Base-by-base conservation (phyloP, 2,329 filamentous ascomycete species). In the Huntiella decipiens region DNA sequence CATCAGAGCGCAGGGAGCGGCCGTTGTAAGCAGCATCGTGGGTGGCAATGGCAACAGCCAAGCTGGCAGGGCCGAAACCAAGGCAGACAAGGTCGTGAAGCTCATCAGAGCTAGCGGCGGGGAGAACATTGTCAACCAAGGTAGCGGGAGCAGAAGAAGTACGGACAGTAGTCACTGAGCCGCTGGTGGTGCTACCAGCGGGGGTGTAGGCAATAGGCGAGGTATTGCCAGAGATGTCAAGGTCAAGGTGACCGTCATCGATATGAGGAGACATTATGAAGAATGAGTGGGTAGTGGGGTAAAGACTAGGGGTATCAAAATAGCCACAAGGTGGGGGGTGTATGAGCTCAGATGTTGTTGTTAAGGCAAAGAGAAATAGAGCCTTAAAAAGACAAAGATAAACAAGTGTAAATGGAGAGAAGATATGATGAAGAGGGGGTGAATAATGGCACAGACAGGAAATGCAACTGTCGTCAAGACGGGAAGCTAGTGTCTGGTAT, bases 1-100 rank as follows among this genome's bases (percentile, higher is more conserved):
- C 22, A 22, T 43, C 43, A 12, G 36, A 15, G 38, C 55, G 53
- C 52, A 70, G 54, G 49, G 58, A 54, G 44, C 54, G 62, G 40
- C 70, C 67, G 38, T 63, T 58, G 57, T 75, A 71, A 45, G 82
- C 62, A n/a, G 75, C 66, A 60, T 96, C 88, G 60, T 93, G 79
- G 37, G 95, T 71, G 17, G 91, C 87, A 47, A 94, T 80, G 11
- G 84, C 88, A 51, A 96, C 81, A 13, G 87, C 80, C 33, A 96
- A 69, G 50, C 85, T 91, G 22, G 88, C 88, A 15, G 88, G 88
- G 5, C 88, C 88, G 58, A 96, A 96, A 17, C 88, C 88, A 47
- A 94, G 76, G 61, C 86, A 94, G 53, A 96, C 67, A 45, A 96
- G 67, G 60, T 96, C 88, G 58, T 87, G 79, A 31, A 85, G 64